Evolutionary conservation across 2,329 filamentous ascomycete species (phyloP).

Genomic region (Sporothrix euskadiensis): DNA sequence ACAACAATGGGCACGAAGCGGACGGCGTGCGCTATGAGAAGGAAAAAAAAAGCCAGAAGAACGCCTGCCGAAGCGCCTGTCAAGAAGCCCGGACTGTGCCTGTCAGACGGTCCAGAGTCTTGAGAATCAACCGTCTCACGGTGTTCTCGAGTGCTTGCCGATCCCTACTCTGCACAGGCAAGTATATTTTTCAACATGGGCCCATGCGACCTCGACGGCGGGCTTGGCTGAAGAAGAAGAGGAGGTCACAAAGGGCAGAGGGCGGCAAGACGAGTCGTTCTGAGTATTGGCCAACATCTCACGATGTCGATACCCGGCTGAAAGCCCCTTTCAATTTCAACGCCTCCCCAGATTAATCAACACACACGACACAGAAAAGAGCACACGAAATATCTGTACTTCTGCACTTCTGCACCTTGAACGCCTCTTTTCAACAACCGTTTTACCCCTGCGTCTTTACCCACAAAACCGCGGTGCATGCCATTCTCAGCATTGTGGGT

Average conservation of each 20-base stretch:
- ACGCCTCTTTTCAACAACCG: not conserved
- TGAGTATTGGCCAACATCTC: no score
- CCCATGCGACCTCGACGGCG: not conserved
- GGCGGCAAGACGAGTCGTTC: not conserved
- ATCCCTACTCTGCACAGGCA: not conserved
- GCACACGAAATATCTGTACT: not conserved
- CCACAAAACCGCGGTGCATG: conserved; percentile 8
- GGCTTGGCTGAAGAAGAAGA: conserved; percentile 1
- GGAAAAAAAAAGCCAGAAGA: not conserved
- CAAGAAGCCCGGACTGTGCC: not conserved
- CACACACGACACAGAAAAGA: not conserved
- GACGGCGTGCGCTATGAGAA: not conserved
- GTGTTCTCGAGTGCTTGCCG: not conserved
- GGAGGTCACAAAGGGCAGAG: not conserved
- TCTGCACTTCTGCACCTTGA: not conserved
- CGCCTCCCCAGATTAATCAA: not conserved
- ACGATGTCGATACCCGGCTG: not conserved
- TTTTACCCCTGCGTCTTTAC: conserved; percentile 12
- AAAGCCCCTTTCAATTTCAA: not conserved
- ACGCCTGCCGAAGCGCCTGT: not conserved
- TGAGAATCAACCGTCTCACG: not conserved
- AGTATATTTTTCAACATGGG: not conserved
- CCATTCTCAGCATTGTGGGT: conserved; percentile 23
- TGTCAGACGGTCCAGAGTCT: not conserved
- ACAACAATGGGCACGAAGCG: not conserved